Evolutionary conservation across 2,329 filamentous ascomycete species (phyloP), one percentile per base, ranked within the genome.

Genomic region (Apiospora sp.): DNA sequence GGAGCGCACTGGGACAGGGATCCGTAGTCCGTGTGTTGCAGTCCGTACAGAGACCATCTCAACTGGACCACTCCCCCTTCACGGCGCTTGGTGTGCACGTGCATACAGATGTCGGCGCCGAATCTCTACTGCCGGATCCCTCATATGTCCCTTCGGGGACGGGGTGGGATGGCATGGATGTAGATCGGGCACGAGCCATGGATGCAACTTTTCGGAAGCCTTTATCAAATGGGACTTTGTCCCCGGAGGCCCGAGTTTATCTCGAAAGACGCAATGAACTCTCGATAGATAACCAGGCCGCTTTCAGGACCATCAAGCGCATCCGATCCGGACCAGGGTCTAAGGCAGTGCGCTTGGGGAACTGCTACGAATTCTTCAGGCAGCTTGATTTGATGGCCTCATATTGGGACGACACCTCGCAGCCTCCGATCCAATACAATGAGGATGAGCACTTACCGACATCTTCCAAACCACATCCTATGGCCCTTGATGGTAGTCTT

Each of bases 361-460:
- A 91, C 75, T 87, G 88, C 6, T 92, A 91, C 76, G 90, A 92
- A 80, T 92, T 92, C 80, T 92, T 88, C 81, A 88, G 89, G 70
- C 88, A 89, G 75, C 83, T 92, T 27, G 90, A 92, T 76, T 79
- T 85, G 37, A 86, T 91, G 77, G 88, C 89, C 2, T 78, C 83
- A 0, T 92, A 86, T 77, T 92, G 90, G 90, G 88, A 91, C 44
- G 90, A 92, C 76, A 88, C 89, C 0, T 89, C 88, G 6, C 68
- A 80, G 46, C 78, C 76, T 19, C 77, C 77, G 3, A 71, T 73
- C 43, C 69, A 71, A 1, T 71, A 72, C 5, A 69, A 72, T 37
- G 74, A 70, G n/a, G 68, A 73, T 58, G 72, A 72, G n/a, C 41
- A 27, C 27, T 41, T 34, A 1, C 24, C 34, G 22, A 19, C 24